Conservation (phyloP, 2,329 filamentous ascomycete species). For the Metarhizium rileyi region DNA sequence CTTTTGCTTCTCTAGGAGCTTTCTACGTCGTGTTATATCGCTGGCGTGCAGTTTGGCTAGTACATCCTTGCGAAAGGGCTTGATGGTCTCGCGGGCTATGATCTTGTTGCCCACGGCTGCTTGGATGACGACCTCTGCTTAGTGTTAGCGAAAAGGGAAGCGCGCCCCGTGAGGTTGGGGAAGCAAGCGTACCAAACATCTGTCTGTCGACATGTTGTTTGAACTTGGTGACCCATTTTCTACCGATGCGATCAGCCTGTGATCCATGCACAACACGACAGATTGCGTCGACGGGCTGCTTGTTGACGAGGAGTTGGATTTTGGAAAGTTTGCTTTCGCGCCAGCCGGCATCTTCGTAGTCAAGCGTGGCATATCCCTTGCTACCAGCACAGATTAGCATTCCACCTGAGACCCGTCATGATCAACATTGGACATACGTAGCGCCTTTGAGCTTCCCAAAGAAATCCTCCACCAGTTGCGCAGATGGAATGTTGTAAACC, state of each 20-base stretch:
- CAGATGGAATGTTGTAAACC: constrained; percentile 80
- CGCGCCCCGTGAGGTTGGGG: neutral
- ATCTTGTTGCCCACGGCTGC: constrained; percentile 75
- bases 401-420: neutral
- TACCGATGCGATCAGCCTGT: constrained; percentile 70
- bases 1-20: constrained; percentile 94
- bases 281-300: constrained; percentile 85
- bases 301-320: constrained; percentile 88
- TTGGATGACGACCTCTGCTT: constrained; percentile 78
- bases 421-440: constrained; percentile 37
- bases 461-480: constrained; percentile 89
- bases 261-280: constrained; percentile 79
- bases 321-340: constrained; percentile 72
- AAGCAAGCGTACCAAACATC: constrained; percentile 56
- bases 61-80: constrained; percentile 94
- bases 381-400: constrained; percentile 14
- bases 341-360: constrained; percentile 95
- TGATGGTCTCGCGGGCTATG: constrained; percentile 86
- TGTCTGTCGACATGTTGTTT: constrained; percentile 94
- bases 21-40: constrained; percentile 72
- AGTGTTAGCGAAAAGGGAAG: neutral
- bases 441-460: constrained; percentile 92
- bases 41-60: constrained; percentile 86
- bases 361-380: constrained; percentile 90
- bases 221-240: constrained; percentile 89